Percentiles rank a stretch among this genome's conserved stretches.
Conservation (phyloP, 2,329 filamentous ascomycete species). For the Penicillium sp. region DNA sequence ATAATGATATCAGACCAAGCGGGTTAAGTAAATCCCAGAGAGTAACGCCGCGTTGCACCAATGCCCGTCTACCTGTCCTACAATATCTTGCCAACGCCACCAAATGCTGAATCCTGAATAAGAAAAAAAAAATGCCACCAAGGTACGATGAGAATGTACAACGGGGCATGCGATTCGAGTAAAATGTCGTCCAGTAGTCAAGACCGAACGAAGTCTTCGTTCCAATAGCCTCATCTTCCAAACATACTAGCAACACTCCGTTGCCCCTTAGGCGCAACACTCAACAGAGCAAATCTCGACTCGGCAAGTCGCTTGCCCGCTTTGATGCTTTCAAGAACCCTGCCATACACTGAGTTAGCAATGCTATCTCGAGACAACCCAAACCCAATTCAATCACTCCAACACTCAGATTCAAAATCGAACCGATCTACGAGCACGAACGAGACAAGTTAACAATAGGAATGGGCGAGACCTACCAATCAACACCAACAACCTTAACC, state of each 20-base stretch:
- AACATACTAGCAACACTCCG: conserved; percentile 63
- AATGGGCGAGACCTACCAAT: conserved; percentile 62
- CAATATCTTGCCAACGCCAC: conserved; percentile 2
- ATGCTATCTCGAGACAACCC: neutral
- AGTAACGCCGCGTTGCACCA: neutral
- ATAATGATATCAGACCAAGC: neutral
- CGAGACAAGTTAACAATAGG: neutral
- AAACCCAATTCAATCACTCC: conserved; percentile 3
- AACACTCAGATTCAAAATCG: neutral
- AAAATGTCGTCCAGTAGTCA: neutral
- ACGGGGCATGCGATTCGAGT: too few species aligned
- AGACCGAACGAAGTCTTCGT: too few species aligned
- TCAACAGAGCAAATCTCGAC: conserved; percentile 66
- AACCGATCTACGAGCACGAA: neutral
- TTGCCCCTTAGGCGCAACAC: conserved; percentile 63
- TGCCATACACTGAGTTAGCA: conserved; percentile 41
- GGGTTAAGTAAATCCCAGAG: neutral
- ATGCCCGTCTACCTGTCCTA: neutral
- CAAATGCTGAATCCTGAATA: neutral
- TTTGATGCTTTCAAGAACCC: conserved; percentile 82
- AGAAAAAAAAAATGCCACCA: neutral
- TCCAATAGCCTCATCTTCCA: conserved; percentile 1
- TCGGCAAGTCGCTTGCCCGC: conserved; percentile 74
- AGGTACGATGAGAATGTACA: neutral
- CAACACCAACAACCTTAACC: conserved; percentile 76